These are phyloP conservation scores for Dothideomycetes sp. DNA, from an alignment of 2,329 filamentous ascomycete species.

Conservation along the genomic window DNA sequence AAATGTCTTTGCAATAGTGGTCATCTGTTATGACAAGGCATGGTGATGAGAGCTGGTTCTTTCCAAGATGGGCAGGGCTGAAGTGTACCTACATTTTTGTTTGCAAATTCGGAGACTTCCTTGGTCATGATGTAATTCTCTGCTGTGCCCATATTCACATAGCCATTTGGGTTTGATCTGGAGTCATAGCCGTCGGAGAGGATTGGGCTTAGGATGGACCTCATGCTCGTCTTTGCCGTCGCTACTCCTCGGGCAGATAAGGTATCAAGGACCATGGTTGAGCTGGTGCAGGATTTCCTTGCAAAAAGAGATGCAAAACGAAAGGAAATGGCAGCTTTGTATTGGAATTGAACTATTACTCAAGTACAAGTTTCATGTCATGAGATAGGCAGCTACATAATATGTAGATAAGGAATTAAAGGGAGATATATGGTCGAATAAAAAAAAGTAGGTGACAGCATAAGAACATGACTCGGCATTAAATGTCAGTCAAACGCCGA, in stretches of 20 bases:
- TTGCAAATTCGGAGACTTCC: constrained; percentile 28
- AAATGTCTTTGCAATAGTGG: constrained; percentile 23
- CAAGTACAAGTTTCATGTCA: too few relatives aligned
- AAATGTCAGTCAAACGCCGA: background rate
- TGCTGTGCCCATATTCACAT: constrained; percentile 20
- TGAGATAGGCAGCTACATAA: too few relatives aligned
- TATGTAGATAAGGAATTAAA: too few relatives aligned
- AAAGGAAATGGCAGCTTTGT: too few relatives aligned
- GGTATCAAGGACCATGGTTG: too few relatives aligned
- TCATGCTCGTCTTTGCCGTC: constrained; percentile 6
- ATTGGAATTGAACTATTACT: too few relatives aligned
- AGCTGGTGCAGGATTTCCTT: too few relatives aligned
- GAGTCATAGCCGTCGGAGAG: constrained; percentile 15
- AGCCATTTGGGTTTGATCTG: constrained; percentile 18
- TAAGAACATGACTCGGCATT: background rate
- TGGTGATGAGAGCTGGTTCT: too few relatives aligned
- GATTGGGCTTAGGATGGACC: constrained; percentile 11
- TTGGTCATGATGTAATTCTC: constrained; percentile 17
- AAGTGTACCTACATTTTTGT: constrained; percentile 20
- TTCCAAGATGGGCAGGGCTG: background rate
- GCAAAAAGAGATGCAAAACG: too few relatives aligned
- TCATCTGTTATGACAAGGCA: constrained; percentile 11
- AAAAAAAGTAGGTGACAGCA: background rate
- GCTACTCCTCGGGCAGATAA: constrained; percentile 4
- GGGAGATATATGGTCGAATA: background rate